Evolutionary conservation across 1,139 yeast species (phyloP), one percentile per base, ranked within the genome.

Genomic region (Candida sojae): DNA sequence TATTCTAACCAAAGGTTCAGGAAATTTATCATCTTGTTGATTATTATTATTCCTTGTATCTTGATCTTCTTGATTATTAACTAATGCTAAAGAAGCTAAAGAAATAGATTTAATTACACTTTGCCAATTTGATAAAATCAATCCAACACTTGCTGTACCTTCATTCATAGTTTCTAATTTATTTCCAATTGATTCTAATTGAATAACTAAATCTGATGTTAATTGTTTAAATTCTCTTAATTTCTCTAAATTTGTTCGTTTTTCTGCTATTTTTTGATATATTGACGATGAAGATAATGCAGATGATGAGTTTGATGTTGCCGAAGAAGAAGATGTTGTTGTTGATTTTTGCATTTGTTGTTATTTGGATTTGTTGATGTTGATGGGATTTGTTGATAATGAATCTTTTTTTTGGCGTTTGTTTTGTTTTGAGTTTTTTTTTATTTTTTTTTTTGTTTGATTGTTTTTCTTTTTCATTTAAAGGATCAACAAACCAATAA

Each of bases 51-150:
- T 58, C 2, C 45, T 62, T 58, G 77, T 79, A 47, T 74, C 75
- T 52, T 79, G 83, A 36, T 68, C 67, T 26, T 75, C 77, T 0
- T 76, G 56, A 52, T 80, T 75, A 47, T 74, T 77, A 49, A 77
- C 62, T 44, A 84, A 64, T 3, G 86, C 83, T 57, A 83, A 64
- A 0, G 91, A 82, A 0, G 95, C 92, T 57, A 88, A 64, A 9
- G 86, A 80, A 0, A 87, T 80, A 1, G 90, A 80, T 51, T 83
- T 73, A 23, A 84, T 72, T 13, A 88, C 86, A 51, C 79, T 82
- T 51, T 82, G 80, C 96, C 96, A 88, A 55, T 84, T 86, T 8
- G 84, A 75, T 57, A 84, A 69, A 5, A 83, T 79, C 12, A 73
- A 61, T 4, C 75, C 78, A 9, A 82, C 83, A 40, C 83, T 75